Percentiles rank a stretch among this genome's conserved stretches.
phyloP scores from a whole-genome alignment of 495 filamentous ascomycete genomes.

The Sporormia fimetaria region DNA sequence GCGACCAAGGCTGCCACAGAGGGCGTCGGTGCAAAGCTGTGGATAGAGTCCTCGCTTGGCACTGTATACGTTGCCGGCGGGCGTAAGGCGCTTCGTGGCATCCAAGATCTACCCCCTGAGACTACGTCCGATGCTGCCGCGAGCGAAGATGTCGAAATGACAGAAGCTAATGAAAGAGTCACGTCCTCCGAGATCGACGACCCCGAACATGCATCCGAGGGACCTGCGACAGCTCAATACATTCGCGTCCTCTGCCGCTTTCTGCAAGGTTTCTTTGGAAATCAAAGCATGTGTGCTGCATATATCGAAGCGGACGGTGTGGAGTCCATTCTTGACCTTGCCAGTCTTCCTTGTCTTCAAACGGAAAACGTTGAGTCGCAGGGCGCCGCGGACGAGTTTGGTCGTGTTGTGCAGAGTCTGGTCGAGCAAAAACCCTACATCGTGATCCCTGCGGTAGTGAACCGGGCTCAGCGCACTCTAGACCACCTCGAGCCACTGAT shows the following conservation, averaged over 20 bases:
- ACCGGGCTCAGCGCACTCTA: constrained; percentile 56
- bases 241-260: constrained; percentile 66
- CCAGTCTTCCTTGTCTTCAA: constrained; percentile 63
- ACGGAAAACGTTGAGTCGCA: constrained; percentile 55
- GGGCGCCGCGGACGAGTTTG: constrained; percentile 46
- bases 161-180: constrained; percentile 13
- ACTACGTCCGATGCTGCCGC: background rate
- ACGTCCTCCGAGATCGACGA: constrained; percentile 19
- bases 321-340: constrained; percentile 74
- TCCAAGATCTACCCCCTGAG: constrained; percentile 17
- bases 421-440: constrained; percentile 75
- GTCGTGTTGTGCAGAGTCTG: constrained; percentile 63
- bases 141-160: constrained; percentile 23
- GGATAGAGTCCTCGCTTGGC: constrained; percentile 44
- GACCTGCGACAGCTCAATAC: constrained; percentile 51
- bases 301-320: constrained; percentile 72
- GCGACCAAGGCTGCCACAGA: constrained; percentile 51
- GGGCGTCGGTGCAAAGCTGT: constrained; percentile 70
- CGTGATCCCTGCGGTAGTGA: constrained; percentile 66
- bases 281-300: constrained; percentile 57
- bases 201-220: constrained; percentile 37
- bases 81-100: constrained; percentile 21
- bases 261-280: constrained; percentile 64
- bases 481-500: constrained; percentile 57
- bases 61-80: constrained; percentile 45